Evolutionary conservation across 257 asterid species (phyloP), one percentile per base, ranked within the genome.

Genomic region (Capsicum pubescens): DNA sequence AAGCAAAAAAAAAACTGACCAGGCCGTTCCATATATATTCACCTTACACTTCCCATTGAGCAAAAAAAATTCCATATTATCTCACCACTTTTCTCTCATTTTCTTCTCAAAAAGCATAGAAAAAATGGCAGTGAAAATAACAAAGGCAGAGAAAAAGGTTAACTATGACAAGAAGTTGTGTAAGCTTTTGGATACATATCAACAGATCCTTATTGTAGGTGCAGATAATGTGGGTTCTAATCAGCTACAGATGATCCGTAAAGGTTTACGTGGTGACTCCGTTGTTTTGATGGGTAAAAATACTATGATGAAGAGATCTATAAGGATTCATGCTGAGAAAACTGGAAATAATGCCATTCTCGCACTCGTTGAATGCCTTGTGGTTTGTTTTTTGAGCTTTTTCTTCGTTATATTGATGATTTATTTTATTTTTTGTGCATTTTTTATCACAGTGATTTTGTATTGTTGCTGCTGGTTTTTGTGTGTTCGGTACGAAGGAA

Each of bases 231-330:
- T 86, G 7, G 90, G 90, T 8, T 88, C 90, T 7, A 84, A 19
- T 59, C 88, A 88, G 81, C 79, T 88, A 8, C 88, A 87, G 58
- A 82, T 26, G 39, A 87, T 87, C n/a, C 83, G 90, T 7, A 35
- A 26, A 14, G 90, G 90, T 1, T 83, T 87, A 2, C 86, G 90
- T 17, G 88, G 90, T 19, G 90, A 87, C 39, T 87, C 90, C 55
- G 7, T 87, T 5, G 79, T 87, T 58, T 61, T 87, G 64, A 87
- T 87, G 90, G 90, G 90, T 0, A 87, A 87, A 70, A 87, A 87
- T 26, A 87, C 90, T 52, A 85, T 87, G 90, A 87, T 87, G 88
- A 87, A 87, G 82, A 80, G 90, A 79, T 83, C 90, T 42, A 85
- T 87, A 56, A 84, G 58, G 67, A 57, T 85, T n/a, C 88, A 85